Evolutionary conservation across 768 basidiomycete genomes (phyloP).

Genomic region (Pholiota conissans): DNA sequence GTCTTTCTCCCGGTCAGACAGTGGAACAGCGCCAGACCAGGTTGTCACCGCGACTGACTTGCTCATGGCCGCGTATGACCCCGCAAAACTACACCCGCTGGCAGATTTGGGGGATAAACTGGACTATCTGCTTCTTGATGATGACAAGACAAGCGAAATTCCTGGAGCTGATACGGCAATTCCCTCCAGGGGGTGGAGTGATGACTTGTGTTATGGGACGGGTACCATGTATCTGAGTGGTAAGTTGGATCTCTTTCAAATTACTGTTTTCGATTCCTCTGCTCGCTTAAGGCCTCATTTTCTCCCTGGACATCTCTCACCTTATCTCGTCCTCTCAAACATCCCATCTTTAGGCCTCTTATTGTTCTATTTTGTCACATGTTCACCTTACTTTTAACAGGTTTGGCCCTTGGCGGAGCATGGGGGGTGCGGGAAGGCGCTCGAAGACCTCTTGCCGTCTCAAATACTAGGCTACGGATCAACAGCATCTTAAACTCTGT

Average conservation of each 20-base stretch:
- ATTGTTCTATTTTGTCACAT: conserved; percentile 86
- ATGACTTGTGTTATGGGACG: conserved; percentile 99
- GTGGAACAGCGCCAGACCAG: conserved; percentile 44
- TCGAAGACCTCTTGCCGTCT: conserved; percentile 81
- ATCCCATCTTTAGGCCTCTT: conserved; percentile 63
- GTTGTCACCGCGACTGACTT: conserved; percentile 85
- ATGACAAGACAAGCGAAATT: conserved; percentile 90
- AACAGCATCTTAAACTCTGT: conserved; percentile 97
- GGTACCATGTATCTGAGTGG: conserved; percentile 98
- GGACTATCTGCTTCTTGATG: conserved; percentile 94
- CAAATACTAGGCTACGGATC: conserved; percentile 86
- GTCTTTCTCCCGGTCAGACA: conserved; percentile 44
- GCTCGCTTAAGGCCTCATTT: conserved; percentile 52
- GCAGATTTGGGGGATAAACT: conserved; percentile 91
- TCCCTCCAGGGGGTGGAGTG: conserved; percentile 96
- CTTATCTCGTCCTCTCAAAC: conserved; percentile 63
- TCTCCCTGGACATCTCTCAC: conserved; percentile 56
- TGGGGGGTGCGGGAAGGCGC: conserved; percentile 98
- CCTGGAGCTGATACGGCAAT: conserved; percentile 91
- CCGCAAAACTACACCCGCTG: conserved; percentile 90
- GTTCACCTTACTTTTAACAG: conserved; percentile 68
- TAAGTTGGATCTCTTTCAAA: conserved; percentile 71
- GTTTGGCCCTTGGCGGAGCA: conserved; percentile 89
- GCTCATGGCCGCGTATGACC: conserved; percentile 86
- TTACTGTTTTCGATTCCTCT: conserved; percentile 51